Evolutionary conservation across 2,329 filamentous ascomycete genomes (phyloP).

Genomic region (Canariomyces notabilis): DNA sequence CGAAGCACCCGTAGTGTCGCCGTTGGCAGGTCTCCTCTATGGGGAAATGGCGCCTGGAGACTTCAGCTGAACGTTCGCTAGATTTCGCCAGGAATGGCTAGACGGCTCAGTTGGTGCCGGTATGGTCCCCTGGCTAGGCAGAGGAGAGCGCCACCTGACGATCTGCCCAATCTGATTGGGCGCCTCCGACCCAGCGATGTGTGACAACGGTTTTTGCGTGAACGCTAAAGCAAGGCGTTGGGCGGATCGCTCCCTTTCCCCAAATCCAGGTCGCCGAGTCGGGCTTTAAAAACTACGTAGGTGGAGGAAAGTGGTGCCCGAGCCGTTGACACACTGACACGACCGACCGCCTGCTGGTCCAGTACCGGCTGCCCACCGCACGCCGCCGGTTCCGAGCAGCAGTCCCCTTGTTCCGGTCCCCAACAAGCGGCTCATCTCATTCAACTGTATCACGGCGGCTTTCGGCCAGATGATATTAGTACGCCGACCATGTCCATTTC

Average conservation of each 20-base stretch:
- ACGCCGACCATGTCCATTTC: no score
- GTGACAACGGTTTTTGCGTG: conserved; percentile 29
- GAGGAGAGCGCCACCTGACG: conserved; percentile 25
- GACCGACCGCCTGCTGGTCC: not conserved
- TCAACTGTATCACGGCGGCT: no score
- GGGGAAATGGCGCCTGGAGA: conserved; percentile 16
- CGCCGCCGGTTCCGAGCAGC: not conserved
- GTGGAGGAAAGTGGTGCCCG: conserved; percentile 42
- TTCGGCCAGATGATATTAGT: no score
- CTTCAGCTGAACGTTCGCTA: conserved; percentile 24
- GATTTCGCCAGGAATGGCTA: conserved; percentile 19
- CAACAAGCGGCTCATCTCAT: not conserved
- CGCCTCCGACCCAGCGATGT: conserved; percentile 24
- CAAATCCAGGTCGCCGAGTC: conserved; percentile 26
- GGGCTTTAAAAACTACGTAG: conserved; percentile 25
- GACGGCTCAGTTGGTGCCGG: conserved; percentile 25
- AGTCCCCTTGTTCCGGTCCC: not conserved
- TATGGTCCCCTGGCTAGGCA: conserved; percentile 7
- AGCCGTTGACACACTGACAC: conserved; percentile 37
- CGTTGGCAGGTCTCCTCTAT: no score
- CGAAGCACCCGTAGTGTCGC: no score
- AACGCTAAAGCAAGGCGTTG: conserved; percentile 28
- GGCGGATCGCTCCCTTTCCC: conserved; percentile 22
- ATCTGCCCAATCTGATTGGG: conserved; percentile 22
- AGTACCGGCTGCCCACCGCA: not conserved